Evolutionary conservation across 805 yeast species (phyloP), one percentile per base, ranked within the genome.

Genomic region (Suhomyces faveliae): DNA sequence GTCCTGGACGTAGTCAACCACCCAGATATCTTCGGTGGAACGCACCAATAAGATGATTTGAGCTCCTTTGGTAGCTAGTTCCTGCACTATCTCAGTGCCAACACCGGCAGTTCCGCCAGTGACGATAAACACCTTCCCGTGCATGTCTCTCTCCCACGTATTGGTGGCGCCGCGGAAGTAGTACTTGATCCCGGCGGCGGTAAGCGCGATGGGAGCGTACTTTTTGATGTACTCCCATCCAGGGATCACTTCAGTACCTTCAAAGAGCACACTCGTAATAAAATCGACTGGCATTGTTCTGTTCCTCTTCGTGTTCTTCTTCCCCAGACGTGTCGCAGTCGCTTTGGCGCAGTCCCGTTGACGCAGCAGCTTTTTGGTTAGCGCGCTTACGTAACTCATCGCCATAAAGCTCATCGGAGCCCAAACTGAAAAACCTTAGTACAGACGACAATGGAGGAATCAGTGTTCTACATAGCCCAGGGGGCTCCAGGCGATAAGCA

Each of bases 41-140:
- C 92, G 71, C 30, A 87, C 85, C 40, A 89, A 69, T 41, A 92
- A 60, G 25, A 94, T 80, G 43, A 92, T 57, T 62, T 94, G 98
- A 0, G 98, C 97, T 3, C 99, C 99, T 43, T 80, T 68, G 0
- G 55, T 47, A 0, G 97, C 97, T 57, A 94, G 63, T 25, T 90
- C 90, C 30, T 76, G 73, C 0, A 81, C 94, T 3, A 87, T 77
- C 3, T 80, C 78, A 0, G 92, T 85, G 0, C 99, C 99, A 51
- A 89, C 63, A 0, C 98, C 97, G 1, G 95, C 78, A 0, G 98
- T 92, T 1, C 96, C 99, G n/a, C 99, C 99, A 0, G 94, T 86
- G 5, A 88, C 75, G 17, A 87, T 71, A 57, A 76, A 86, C 4
- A 91, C 98, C 59, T 84, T 83, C 1, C 98, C 97, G 61, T 94